Evolutionary conservation across 2,329 filamentous ascomycete genomes (phyloP).

Genomic region (Pseudogymnoascus sp.): DNA sequence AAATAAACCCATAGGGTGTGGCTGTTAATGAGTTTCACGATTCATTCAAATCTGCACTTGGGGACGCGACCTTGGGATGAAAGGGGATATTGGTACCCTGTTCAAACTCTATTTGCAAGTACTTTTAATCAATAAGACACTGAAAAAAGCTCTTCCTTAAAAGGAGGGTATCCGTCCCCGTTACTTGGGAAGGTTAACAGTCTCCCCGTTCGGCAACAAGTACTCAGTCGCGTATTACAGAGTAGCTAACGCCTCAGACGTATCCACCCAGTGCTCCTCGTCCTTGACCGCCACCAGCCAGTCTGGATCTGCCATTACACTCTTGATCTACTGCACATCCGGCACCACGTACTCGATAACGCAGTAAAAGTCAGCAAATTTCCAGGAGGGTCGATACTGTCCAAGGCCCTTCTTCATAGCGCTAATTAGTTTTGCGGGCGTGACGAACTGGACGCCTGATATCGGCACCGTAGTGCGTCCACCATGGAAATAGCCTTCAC

Average conservation of each 20-base stretch:
- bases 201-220: conserved; percentile 22
- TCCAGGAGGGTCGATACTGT: conserved; percentile 12
- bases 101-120: neutral
- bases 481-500: conserved; percentile 15
- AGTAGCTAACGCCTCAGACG: conserved; percentile 22
- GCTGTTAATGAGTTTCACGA: neutral
- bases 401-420: conserved; percentile 17
- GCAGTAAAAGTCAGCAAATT: conserved; percentile 24
- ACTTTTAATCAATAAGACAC: neutral
- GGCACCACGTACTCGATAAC: conserved; percentile 25
- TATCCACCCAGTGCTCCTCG: conserved; percentile 27
- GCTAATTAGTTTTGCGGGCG: conserved; percentile 18
- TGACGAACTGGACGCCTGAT: conserved; percentile 19
- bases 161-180: neutral
- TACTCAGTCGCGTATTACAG: conserved; percentile 23
- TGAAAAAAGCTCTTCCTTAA: neutral
- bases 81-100: conserved; percentile 2
- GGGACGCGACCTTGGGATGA: neutral
- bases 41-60: neutral
- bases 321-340: conserved; percentile 17
- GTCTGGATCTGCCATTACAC: conserved; percentile 23
- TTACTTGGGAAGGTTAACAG: conserved; percentile 20
- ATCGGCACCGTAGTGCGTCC: conserved; percentile 3
- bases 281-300: conserved; percentile 21
- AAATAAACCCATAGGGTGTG: neutral